Conservation (phyloP, 2,329 filamentous ascomycete genomes). For the Fusarium austroafricanum region DNA sequence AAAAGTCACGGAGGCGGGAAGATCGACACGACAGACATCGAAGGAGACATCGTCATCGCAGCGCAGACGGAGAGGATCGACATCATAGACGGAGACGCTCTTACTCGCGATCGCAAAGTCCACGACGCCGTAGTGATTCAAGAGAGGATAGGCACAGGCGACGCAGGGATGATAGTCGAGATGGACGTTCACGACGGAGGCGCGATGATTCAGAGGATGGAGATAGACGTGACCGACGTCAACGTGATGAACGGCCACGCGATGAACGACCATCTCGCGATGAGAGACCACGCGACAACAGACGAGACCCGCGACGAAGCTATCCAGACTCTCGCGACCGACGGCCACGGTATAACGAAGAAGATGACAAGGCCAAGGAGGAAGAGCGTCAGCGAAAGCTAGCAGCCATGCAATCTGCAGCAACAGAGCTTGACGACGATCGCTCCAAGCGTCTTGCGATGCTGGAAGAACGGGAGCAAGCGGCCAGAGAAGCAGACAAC, state of each 20-base stretch:
- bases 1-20: conserved; percentile 49
- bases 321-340: conserved; percentile 42
- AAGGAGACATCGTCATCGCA: conserved; percentile 58
- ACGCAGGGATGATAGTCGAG: conserved; percentile 42
- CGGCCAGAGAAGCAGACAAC: conserved; percentile 75
- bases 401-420: conserved; percentile 79
- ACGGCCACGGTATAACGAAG: conserved; percentile 37
- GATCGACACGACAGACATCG: conserved; percentile 53
- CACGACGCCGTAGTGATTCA: conserved; percentile 49
- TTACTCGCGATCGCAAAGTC: conserved; percentile 59
- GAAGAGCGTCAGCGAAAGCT: conserved; percentile 74
- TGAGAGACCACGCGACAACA: conserved; percentile 44
- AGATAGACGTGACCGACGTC: conserved; percentile 29
- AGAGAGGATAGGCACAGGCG: conserved; percentile 46
- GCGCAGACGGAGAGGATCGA: conserved; percentile 54
- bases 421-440: conserved; percentile 75
- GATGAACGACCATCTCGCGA: conserved; percentile 32
- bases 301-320: conserved; percentile 35
- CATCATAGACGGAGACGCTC: conserved; percentile 58
- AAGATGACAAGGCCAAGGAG: conserved; percentile 52
- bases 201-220: conserved; percentile 39
- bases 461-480: conserved; percentile 73
- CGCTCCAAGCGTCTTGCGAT: conserved; percentile 75
- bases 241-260: background rate
- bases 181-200: conserved; percentile 37